These are phyloP conservation scores for Fusarium chaquense DNA, from an alignment of 2,329 filamentous ascomycete genomes.

Conservation along the genomic window DNA sequence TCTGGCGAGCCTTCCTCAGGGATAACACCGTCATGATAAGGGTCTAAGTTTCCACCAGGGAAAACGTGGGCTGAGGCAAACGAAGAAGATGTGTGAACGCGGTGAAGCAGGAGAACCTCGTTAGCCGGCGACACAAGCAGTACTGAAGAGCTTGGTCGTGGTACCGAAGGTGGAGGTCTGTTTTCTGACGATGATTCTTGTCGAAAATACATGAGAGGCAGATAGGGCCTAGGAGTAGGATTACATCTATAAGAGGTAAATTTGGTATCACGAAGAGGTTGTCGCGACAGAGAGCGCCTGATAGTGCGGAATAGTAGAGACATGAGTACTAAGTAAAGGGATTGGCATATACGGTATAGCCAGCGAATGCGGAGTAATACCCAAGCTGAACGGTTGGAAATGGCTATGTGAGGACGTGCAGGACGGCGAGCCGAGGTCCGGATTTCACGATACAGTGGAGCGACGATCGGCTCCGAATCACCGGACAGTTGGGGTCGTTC, in stretches of 20 bases:
- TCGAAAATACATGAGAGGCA: constrained; percentile 31
- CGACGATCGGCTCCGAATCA: constrained; percentile 33
- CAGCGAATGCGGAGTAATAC: constrained; percentile 12
- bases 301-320: constrained; percentile 23
- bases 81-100: constrained; percentile 83
- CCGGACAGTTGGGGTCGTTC: constrained; percentile 11
- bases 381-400: background rate
- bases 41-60: constrained; percentile 86
- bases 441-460: constrained; percentile 22
- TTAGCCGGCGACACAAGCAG: constrained; percentile 88
- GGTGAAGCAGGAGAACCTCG: constrained; percentile 87
- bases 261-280: constrained; percentile 10
- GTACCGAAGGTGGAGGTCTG: constrained; percentile 53
- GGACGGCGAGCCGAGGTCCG: constrained; percentile 46
- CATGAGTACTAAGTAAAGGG: constrained; percentile 24
- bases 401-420: constrained; percentile 34
- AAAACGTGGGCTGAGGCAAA: constrained; percentile 97
- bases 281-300: constrained; percentile 29
- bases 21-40: constrained; percentile 77
- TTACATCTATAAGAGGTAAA: constrained; percentile 13
- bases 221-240: background rate
- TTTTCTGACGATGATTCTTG: constrained; percentile 24
- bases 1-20: constrained; percentile 60
- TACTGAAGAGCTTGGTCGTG: constrained; percentile 79
- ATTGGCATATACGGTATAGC: background rate